A percentile compares a stretch with the other conserved stretches of the same genome.
Conservation (phyloP, 2,329 filamentous ascomycete species). For the Penicillium hesseltinei region DNA sequence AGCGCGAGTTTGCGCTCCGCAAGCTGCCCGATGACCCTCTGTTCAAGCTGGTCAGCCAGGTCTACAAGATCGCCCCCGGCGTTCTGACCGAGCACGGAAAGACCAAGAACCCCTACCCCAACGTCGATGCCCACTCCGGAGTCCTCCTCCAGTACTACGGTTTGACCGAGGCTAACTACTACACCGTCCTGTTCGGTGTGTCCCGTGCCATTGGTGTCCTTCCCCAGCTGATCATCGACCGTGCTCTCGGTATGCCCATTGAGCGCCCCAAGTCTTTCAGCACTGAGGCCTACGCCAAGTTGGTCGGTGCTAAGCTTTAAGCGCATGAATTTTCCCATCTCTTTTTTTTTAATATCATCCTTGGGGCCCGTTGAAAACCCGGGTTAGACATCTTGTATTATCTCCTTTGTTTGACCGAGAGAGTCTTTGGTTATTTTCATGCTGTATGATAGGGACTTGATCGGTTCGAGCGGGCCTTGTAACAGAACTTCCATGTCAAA, state of each 20-base stretch:
- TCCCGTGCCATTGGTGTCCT: slow-evolving; percentile 97
- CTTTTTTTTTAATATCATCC: slow-evolving; percentile 15
- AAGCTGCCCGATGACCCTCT: slow-evolving; percentile 96
- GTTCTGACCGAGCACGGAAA: slow-evolving; percentile 99
- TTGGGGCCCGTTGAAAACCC: slow-evolving; percentile 11
- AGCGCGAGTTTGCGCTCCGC: slow-evolving; percentile 93
- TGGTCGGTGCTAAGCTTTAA: slow-evolving; percentile 85
- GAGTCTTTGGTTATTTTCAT: slow-evolving; percentile 35
- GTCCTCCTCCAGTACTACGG: slow-evolving; percentile 99
- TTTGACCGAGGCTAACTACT: slow-evolving; percentile 98
- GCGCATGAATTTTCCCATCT: slow-evolving; percentile 25
- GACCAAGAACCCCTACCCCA: slow-evolving; percentile 99
- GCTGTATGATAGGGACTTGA: slow-evolving; percentile 42
- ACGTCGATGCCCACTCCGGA: slow-evolving; percentile 98
- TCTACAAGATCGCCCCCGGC: slow-evolving; percentile 99
- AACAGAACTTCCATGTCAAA: slow-evolving; percentile 34
- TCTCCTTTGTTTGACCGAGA: slow-evolving; percentile 27
- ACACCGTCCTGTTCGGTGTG: slow-evolving; percentile 99
- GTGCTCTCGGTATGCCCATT: slow-evolving; percentile 92
- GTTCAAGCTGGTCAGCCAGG: slow-evolving; percentile 99
- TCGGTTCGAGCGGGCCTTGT: slow-evolving; percentile 39
- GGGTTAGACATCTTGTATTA: slow-evolving; percentile 25
- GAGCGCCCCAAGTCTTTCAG: slow-evolving; percentile 99
- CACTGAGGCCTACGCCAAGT: slow-evolving; percentile 93
- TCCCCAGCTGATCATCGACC: slow-evolving; percentile 99